Evolutionary conservation across 495 filamentous ascomycete species (phyloP).

Genomic region (Trichoderma asperelloides): DNA sequence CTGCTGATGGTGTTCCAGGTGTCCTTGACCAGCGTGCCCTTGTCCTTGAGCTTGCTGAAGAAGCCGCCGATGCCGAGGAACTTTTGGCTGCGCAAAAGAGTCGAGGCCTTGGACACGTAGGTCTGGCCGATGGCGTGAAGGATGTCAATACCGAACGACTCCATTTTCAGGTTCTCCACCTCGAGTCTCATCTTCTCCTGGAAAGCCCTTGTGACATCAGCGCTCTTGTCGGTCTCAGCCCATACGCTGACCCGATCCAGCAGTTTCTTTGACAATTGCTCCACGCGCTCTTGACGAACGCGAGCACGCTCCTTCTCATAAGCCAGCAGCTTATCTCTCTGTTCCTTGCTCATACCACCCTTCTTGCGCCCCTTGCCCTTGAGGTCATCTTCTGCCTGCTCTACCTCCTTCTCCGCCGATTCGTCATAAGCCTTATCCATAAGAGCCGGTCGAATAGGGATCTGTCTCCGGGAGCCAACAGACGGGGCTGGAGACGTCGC

Average conservation of each 20-base stretch:
- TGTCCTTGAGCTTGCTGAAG: slow-evolving; percentile 88
- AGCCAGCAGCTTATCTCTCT: slow-evolving; percentile 77
- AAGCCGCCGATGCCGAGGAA: slow-evolving; percentile 95
- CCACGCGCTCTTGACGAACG: slow-evolving; percentile 84
- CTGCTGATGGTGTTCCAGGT: slow-evolving; percentile 96
- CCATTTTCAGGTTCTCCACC: slow-evolving; percentile 98
- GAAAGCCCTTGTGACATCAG: slow-evolving; percentile 79
- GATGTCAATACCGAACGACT: slow-evolving; percentile 95
- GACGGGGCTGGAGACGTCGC: slow-evolving; percentile 6
- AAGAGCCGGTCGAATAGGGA: slow-evolving; percentile 72
- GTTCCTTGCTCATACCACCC: slow-evolving; percentile 74
- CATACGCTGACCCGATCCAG: slow-evolving; percentile 86
- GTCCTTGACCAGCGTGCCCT: slow-evolving; percentile 92
- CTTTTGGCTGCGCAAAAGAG: slow-evolving; percentile 88
- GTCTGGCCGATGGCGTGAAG: slow-evolving; percentile 88
- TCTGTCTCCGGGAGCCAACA: slow-evolving; percentile 41
- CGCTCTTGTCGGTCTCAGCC: slow-evolving; percentile 91
- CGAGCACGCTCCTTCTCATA: slow-evolving; percentile 78
- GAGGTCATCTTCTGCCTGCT: slow-evolving; percentile 62
- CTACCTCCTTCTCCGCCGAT: slow-evolving; percentile 47
- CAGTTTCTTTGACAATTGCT: slow-evolving; percentile 73
- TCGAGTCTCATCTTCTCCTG: slow-evolving; percentile 89
- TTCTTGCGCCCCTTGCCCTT: slow-evolving; percentile 75
- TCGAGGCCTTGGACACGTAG: slow-evolving; percentile 78
- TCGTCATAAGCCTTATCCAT: slow-evolving; percentile 89